Base-by-base conservation (phyloP, 495 filamentous ascomycete species). In the Neurospora discreta region DNA sequence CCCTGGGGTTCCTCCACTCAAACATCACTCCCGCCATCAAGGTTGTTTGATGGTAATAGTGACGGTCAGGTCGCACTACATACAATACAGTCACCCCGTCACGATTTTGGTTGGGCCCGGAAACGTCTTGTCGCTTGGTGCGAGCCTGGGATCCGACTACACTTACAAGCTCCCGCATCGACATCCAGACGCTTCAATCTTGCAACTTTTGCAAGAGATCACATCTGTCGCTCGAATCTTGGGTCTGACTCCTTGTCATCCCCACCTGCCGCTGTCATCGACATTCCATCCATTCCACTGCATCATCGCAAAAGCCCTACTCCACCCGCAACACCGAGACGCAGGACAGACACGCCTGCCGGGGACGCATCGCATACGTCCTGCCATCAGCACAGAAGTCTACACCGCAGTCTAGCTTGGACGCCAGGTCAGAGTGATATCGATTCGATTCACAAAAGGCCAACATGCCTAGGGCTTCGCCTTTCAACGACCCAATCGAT, bases 401-500 rank as follows among this genome's bases (percentile, higher is more conserved):
- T 15, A 65, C 26, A 18, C 33, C 13, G 15, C 26, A 65, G 23
- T 30, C 7, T 5, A 65, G 26, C 26, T 65, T 65, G 52, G 52
- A 26, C 52, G 30, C 26, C 52, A 9, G 52, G 4, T 16, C 52
- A 33, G 15, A 36, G 33, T 65, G 15, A 65, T 65, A 65, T 18
- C 52, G 13, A 18, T 18, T 16, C 52, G 6, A 18, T 33, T 30
- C 41, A 40, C 9, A 26, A 23, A 69, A 16, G 15, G 15, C 65
- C 69, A 82, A 43, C 73, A 88, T 88, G 86, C 86, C 86, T 74
- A 86, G 84, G 43, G 84, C 85, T 20, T 85, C 15, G 15, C 52
- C 52, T 18, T 26, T 85, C 10, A 83, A 78, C 72, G 80, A 81
- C 77, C 72, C 76, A 69, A 78, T 80, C 39, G 79, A 80, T 42